Evolutionary conservation across 805 yeast genomes (phyloP).

Genomic region (Kazachstania viticola): DNA sequence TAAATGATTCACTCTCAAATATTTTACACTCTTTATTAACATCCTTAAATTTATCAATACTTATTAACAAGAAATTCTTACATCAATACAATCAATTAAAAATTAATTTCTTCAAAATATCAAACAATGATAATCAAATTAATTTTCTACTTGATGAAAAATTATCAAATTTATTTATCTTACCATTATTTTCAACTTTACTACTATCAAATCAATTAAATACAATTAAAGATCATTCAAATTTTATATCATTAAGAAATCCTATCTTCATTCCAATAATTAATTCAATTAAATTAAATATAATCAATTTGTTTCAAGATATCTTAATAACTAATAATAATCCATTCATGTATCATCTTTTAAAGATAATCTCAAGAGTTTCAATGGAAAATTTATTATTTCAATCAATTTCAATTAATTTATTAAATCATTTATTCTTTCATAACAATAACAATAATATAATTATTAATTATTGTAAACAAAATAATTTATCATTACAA

Average conservation of each 20-base stretch:
- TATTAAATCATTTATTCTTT: constrained; percentile 25
- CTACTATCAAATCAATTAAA: constrained; percentile 14
- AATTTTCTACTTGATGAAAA: constrained; percentile 13
- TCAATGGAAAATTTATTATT: constrained; percentile 28
- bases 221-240: neutral
- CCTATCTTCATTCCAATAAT: constrained; percentile 5
- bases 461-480: constrained; percentile 6
- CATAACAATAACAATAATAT: constrained; percentile 5
- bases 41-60: constrained; percentile 9
- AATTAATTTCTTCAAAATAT: constrained; percentile 6
- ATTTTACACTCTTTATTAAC: constrained; percentile 7
- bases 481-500: constrained; percentile 18
- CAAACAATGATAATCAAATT: constrained; percentile 4
- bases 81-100: constrained; percentile 8
- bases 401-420: constrained; percentile 21
- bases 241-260: constrained; percentile 4
- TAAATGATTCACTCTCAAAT: constrained; percentile 1
- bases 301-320: constrained; percentile 15
- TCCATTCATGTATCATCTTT: constrained; percentile 25
- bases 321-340: constrained; percentile 25
- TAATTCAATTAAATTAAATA: constrained; percentile 1
- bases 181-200: constrained; percentile 13
- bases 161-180: constrained; percentile 14
- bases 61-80: constrained; percentile 9
- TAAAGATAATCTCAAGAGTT: constrained; percentile 26